A percentile compares a stretch with the other conserved stretches of the same genome.
Evolutionary conservation across 805 yeast species (phyloP).

Genomic region (Clavispora carvajalis): DNA sequence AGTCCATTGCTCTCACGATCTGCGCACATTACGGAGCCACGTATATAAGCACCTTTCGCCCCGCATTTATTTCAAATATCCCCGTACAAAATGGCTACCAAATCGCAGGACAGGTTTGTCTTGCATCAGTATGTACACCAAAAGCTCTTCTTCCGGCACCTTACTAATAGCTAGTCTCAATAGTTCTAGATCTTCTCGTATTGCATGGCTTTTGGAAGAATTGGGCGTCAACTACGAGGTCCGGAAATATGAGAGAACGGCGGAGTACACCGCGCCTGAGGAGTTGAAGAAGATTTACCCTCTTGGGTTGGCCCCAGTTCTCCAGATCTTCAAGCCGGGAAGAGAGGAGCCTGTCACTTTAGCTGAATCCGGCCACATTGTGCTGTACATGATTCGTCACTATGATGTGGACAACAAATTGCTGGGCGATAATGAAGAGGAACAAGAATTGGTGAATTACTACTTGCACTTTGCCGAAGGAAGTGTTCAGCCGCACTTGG

Average conservation of each 20-base stretch:
- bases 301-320: constrained; percentile 32
- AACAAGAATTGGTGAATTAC: constrained; percentile 17
- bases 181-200: constrained; percentile 32
- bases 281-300: constrained; percentile 30
- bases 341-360: constrained; percentile 20
- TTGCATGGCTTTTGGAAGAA: constrained; percentile 35
- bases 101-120: constrained; percentile 12
- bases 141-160: neutral
- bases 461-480: constrained; percentile 24
- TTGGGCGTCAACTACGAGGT: constrained; percentile 29
- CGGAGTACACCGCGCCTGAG: constrained; percentile 28
- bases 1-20: too few relatives aligned
- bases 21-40: too few relatives aligned
- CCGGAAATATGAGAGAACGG: constrained; percentile 23
- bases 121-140: constrained; percentile 21
- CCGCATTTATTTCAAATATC: neutral
- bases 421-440: constrained; percentile 34
- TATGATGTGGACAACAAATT: constrained; percentile 43
- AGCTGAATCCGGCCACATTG: constrained; percentile 59
- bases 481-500: constrained; percentile 19
- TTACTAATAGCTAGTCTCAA: constrained; percentile 20
- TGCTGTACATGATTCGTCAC: constrained; percentile 44
- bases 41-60: too few relatives aligned
- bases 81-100: neutral
- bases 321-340: constrained; percentile 11